Evolutionary conservation across 1,139 yeast genomes (phyloP), one percentile per base, ranked within the genome.

Genomic region (Blastobotrys petasosporus): DNA sequence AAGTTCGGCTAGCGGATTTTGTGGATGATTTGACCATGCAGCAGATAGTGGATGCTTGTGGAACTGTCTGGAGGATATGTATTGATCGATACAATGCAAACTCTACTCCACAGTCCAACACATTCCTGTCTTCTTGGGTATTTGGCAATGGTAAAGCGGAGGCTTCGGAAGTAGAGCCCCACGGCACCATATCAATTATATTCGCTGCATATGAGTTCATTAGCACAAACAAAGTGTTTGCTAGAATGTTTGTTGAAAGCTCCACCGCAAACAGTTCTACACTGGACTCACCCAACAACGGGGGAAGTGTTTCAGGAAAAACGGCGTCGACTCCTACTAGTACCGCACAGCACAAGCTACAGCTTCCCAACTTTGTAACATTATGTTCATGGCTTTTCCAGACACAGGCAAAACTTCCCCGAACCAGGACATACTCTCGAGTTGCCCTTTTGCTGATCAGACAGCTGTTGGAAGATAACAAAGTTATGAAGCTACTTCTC

Each of bases 121-220:
- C 23, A 3, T 34, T 30, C 9, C 30, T 28, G 6, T 12, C 44
- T 3, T 41, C 30, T 8, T 33, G 35, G 25, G 40, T 31, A 37
- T 33, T 13, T 17, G 42, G 42, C 28, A 37, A 29, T 9, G 45
- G 44, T 20, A n/a, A 10, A 28, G 23, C 35, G 25, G 34, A 32
- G 8, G 36, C 29, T 20, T 28, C 31, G 23, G 40, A 3, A 2
- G 48, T 47, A 8, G 47, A 57, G 4, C 64, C 64, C 2, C 54
- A 58, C 40, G 56, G 54, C 5, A 52, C 60, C 2, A 51, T 60
- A 12, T 59, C 61, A 6, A 46, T 61, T 5, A 37, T 67, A 8
- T 51, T 69, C 12, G 65, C 70, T 1, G 54, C 62, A n/a, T 63
- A 66, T 46, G 69, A 66, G 47, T 68, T 69, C 47, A 52, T 61